Evolutionary conservation across 805 yeast genomes (phyloP), one percentile per base, ranked within the genome.

Genomic region (Kodamaea fukazawae): DNA sequence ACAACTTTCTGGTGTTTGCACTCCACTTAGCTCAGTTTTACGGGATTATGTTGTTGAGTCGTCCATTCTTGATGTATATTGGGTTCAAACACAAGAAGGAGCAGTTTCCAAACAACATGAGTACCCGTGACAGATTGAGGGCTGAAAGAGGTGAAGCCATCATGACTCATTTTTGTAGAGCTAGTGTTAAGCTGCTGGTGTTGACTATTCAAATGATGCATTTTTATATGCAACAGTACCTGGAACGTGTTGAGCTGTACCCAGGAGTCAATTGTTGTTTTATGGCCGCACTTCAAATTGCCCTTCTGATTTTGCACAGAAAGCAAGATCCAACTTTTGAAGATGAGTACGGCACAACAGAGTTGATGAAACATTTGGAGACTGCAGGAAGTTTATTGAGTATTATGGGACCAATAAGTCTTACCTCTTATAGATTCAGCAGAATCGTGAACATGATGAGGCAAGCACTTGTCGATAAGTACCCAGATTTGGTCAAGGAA

Each of bases 1-100:
- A 43, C 28, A 49, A 42, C 26, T 53, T 55, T 39, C 51, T 57
- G 22, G 46, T 58, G 5, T 47, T 65, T 20, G 40, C 65, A 7
- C 53, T 66, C 3, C 71, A 70, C 47, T 50, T 67, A 4, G 52
- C 58, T 9, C 64, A 68, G 30, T 49, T 70, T n/a, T 58, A 58
- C 43, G 66, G 65, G 0, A 58, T 67, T 10, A 53, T 65, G 30
- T 42, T 70, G 22, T 49, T 71, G n/a, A 54, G 70, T 28, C 54
- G 71, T 13, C 75, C 76, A 4, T 70, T 69, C 41, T 67, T 66
- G 50, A 61, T 67, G 47, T 65, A 58, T 44, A 41, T 54, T 26
- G 52, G 61, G 12, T 40, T 45, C 29, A 38, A 30, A 22, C 36
- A 34, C 28, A 20, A 22, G 25, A 34, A 26, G 16, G 26, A 23